Base-by-base conservation (phyloP, 371 early-diverging fungal genomes). In the Batrachochytrium dendrobatidis region DNA sequence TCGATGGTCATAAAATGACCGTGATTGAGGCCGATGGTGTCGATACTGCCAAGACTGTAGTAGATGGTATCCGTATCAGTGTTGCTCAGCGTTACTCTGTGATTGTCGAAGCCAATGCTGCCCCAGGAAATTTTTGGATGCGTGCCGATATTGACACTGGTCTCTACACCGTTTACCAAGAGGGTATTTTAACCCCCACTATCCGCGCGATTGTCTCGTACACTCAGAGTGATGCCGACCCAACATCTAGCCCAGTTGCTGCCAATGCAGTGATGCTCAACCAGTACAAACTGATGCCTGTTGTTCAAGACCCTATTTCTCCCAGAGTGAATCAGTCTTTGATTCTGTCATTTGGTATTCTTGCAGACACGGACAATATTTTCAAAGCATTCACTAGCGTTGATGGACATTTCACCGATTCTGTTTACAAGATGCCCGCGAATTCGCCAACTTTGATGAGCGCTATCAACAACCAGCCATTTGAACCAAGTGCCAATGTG, bases 21-120 rank as follows among this genome's bases (percentile, higher is more conserved):
- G 71, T 92, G 33, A 88, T 92, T 55, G 92, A 91, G 72, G 77
- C 84, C 22, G 92, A 92, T 61, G 92, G 92, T 52, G 78, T 80
- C 17, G 80, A 82, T 46, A 53, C 58, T 12, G 56, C 78, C 56
- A 83, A 83, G 18, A 73, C 64, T 12, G 67, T 75, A 10, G 63
- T 59, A 29, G 43, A 53, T 22, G 33, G 58, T 32, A 45, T 74
- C 44, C 28, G 51, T n/a, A 24, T 74, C 25, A 60, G 59, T 34
- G 62, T 64, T 10, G 72, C 68, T 5, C 72, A 71, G 61, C 63
- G 75, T 4, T 61, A 63, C 54, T 67, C 75, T n/a, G 58, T 71
- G 24, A 51, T 74, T 17, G 68, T 71, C 34, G 67, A 56, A 17
- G 88, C 89, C 49, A 49, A 49, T n/a, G 49, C 49, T 22, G 22